These are phyloP conservation scores for Neofusicoccum umdonicola DNA, from an alignment of 2,329 filamentous ascomycete species.

Conservation along the genomic window DNA sequence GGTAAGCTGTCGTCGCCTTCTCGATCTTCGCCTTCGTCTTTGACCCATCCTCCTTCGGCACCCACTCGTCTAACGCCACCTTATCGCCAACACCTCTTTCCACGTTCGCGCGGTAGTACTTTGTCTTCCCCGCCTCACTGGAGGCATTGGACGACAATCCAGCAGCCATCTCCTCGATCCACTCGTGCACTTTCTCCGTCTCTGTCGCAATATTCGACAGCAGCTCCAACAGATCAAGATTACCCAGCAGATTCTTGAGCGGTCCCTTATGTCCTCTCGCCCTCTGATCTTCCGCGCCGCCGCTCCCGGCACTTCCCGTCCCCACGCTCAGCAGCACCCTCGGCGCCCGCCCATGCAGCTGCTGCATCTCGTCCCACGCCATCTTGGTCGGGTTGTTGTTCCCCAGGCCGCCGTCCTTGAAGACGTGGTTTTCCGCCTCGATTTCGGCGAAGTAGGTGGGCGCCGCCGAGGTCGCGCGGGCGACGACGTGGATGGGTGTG, in stretches of 20 bases:
- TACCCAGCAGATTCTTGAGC: no score
- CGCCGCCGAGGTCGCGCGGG: slow-evolving; percentile 22
- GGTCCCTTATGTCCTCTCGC: no score
- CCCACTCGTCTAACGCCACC: slow-evolving; percentile 21
- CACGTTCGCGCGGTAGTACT: slow-evolving; percentile 21
- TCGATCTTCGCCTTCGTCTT: no score
- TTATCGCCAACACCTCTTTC: background rate
- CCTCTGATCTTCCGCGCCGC: no score
- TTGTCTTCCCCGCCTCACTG: background rate
- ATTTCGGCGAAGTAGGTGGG: slow-evolving; percentile 20
- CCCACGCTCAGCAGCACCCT: slow-evolving; percentile 20
- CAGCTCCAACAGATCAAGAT: no score
- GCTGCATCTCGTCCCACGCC: slow-evolving; percentile 20
- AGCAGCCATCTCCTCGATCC: background rate
- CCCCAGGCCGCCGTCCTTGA: slow-evolving; percentile 21
- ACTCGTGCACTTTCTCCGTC: slow-evolving; percentile 15
- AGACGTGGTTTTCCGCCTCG: background rate
- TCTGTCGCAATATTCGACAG: slow-evolving; percentile 4
- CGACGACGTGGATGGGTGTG: slow-evolving; percentile 18
- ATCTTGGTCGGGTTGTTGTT: slow-evolving; percentile 21
- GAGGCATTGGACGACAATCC: no score
- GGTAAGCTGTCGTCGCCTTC: no score
- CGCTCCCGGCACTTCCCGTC: slow-evolving; percentile 12
- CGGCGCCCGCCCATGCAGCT: slow-evolving; percentile 20
- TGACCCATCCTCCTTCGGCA: no score